Base-by-base conservation (phyloP, 2,329 filamentous ascomycete species). In the Metarhizium sp. region DNA sequence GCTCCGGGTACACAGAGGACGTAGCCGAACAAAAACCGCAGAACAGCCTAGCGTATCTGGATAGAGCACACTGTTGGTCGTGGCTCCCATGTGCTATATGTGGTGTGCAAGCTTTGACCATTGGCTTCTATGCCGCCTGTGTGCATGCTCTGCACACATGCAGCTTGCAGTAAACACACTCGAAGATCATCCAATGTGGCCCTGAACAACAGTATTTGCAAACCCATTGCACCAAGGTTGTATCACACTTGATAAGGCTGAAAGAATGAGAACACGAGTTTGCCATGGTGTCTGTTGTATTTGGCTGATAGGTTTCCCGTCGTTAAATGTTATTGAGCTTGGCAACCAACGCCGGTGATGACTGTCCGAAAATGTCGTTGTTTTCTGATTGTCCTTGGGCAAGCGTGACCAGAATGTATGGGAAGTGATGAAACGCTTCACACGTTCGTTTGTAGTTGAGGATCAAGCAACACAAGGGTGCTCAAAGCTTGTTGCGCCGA, bases 81-180 rank as follows among this genome's bases (percentile, higher is more conserved):
- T 45, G 10, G 3, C n/a, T 20, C 18, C 42, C 16, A 6, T 30
- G 25, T 13, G 25, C 30, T 16, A 10, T n/a, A 13, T 45, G 18
- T 20, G n/a, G 16, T 11, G 7, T 30, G 11, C 45, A 29, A 48
- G 20, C 18, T 13, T 6, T 48, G 10, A 11, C 7, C 25, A 6
- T 5, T 57, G 6, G 16, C 20, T 40, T 53, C 62, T 61, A 70
- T 50, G 60, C 62, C 50, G 64, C 60, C 53, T 79, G 73, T 50
- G 77, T 75, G 66, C 84, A 87, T 30, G 75, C 70, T 53, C 81
- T 75, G 67, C 84, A 87, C 34, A 80, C 77, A 69, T 86, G 83
- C 52, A 85, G 71, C 67, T 84, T 83, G 78, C 85, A 88, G 67
- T 85, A 85, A 58, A 77, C 75, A 71, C 85, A 88, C 68, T 87